Conservation (phyloP, 495 filamentous ascomycete genomes). For the Emericellopsis terricola region DNA sequence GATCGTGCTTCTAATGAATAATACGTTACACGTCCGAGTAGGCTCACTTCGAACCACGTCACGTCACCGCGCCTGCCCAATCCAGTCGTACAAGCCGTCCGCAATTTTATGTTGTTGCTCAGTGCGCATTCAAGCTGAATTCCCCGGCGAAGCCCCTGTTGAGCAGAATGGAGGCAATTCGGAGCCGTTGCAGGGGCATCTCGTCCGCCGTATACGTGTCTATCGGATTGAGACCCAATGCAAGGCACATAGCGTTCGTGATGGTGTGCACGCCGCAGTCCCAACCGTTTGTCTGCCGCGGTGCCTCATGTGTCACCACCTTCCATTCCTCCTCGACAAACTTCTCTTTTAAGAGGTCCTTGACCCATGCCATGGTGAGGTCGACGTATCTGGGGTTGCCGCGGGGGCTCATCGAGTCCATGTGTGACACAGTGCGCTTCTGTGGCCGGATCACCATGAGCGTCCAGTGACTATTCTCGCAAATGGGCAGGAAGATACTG, state of each 20-base stretch:
- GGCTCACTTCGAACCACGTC: too few relatives aligned
- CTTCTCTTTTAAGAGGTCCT: conserved; percentile 32
- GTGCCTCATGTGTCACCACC: conserved; percentile 22
- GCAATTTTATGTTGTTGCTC: too few relatives aligned
- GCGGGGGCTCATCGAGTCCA: conserved; percentile 43
- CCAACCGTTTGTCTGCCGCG: conserved; percentile 46
- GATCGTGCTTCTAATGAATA: too few relatives aligned
- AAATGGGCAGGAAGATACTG: conserved; percentile 28
- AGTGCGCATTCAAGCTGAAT: conserved; percentile 12
- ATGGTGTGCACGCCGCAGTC: conserved; percentile 75
- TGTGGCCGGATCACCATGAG: conserved; percentile 51
- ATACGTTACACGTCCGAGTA: too few relatives aligned
- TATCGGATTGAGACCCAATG: conserved; percentile 42
- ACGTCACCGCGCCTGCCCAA: too few relatives aligned
- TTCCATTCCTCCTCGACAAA: conserved; percentile 49
- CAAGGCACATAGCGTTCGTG: conserved; percentile 53
- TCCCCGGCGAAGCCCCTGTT: conserved; percentile 41
- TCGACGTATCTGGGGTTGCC: conserved; percentile 15
- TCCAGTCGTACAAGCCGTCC: too few relatives aligned
- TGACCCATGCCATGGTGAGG: conserved; percentile 35
- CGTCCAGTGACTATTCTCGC: conserved; percentile 35
- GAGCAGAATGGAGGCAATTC: conserved; percentile 52
- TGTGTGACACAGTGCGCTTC: conserved; percentile 47
- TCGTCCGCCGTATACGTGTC: conserved; percentile 33
- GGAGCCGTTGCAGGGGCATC: conserved; percentile 36